Percentiles rank a stretch among this genome's conserved stretches.
These are phyloP conservation scores for Fistulifera solaris DNA, from an alignment of 108 stramenopile species.

Conservation along the genomic window DNA sequence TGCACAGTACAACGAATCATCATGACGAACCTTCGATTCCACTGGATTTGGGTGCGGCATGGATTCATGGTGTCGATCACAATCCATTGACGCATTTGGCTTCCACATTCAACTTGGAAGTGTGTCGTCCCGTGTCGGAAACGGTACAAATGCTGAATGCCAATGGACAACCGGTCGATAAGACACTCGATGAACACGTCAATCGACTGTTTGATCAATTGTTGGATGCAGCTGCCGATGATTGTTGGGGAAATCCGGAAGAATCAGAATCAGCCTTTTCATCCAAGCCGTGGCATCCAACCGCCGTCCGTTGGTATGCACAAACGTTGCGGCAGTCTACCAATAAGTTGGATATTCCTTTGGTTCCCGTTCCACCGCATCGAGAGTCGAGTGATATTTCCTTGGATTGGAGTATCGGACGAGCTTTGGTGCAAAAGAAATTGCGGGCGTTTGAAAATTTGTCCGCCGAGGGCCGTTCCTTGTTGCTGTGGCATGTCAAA, in stretches of 20 bases:
- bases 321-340: neutral
- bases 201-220: conserved; percentile 46
- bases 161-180: conserved; percentile 17
- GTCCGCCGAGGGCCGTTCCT: conserved; percentile 29
- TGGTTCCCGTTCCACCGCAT: conserved; percentile 21
- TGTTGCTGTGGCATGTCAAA: conserved; percentile 70
- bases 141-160: conserved; percentile 37
- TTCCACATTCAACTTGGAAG: too few species aligned
- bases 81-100: conserved; percentile 49
- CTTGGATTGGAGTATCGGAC: conserved; percentile 36
- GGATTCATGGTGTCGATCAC: conserved; percentile 70
- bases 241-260: conserved; percentile 28
- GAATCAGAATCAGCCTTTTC: neutral
- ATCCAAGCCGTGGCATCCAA: neutral
- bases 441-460: conserved; percentile 26
- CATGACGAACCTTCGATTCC: conserved; percentile 14
- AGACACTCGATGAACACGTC: conserved; percentile 25
- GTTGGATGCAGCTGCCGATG: conserved; percentile 42
- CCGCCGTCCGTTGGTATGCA: conserved; percentile 33
- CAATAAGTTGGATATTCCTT: neutral
- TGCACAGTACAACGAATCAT: conserved; percentile 13
- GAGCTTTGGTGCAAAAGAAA: conserved; percentile 26
- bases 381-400: conserved; percentile 42
- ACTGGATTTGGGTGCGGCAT: conserved; percentile 53
- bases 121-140: conserved; percentile 21